phyloP scores from a whole-genome alignment of 2,329 filamentous ascomycete species.

The Colletotrichum acutatum region DNA sequence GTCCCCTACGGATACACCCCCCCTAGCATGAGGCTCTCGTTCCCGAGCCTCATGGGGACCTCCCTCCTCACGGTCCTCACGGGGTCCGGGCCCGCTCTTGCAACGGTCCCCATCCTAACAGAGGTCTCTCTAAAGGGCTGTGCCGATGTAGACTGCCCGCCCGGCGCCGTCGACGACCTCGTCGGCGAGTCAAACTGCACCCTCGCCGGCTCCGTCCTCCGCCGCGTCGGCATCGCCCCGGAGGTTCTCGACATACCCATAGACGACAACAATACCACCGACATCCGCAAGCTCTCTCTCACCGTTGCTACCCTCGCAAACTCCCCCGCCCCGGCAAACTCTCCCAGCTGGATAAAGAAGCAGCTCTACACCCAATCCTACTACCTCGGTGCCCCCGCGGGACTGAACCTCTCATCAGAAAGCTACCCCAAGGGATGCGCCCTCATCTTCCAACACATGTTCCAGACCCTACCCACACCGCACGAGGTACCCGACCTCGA shows the following conservation, averaged over 20 bases:
- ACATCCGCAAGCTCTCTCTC: slow-evolving; percentile 31
- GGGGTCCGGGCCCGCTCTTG: slow-evolving; percentile 28
- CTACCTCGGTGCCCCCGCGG: slow-evolving; percentile 30
- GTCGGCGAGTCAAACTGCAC: slow-evolving; percentile 35
- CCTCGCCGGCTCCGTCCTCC: slow-evolving; percentile 32
- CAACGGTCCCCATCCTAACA: slow-evolving; percentile 34
- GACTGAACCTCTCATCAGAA: slow-evolving; percentile 13
- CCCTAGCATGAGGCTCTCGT: slow-evolving; percentile 18
- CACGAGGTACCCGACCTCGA: slow-evolving; percentile 29
- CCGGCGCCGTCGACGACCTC: slow-evolving; percentile 22
- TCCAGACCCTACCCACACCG: slow-evolving; percentile 30
- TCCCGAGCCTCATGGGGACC: slow-evolving; percentile 28
- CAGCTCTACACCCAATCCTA: slow-evolving; percentile 33
- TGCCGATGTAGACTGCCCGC: slow-evolving; percentile 29
- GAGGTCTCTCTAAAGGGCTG: slow-evolving; percentile 29
- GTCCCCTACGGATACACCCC: not conserved
- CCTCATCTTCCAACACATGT: slow-evolving; percentile 34
- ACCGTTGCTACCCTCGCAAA: slow-evolving; percentile 23
- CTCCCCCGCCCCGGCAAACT: not conserved
- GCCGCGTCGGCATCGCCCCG: slow-evolving; percentile 32
- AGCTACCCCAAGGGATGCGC: slow-evolving; percentile 31
- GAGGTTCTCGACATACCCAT: slow-evolving; percentile 34
- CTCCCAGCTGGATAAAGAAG: slow-evolving; percentile 28
- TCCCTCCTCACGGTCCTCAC: slow-evolving; percentile 34
- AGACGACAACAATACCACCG: slow-evolving; percentile 28